phyloP scores from a whole-genome alignment of 2,329 filamentous ascomycete species.

The Aspergillus sp. region DNA sequence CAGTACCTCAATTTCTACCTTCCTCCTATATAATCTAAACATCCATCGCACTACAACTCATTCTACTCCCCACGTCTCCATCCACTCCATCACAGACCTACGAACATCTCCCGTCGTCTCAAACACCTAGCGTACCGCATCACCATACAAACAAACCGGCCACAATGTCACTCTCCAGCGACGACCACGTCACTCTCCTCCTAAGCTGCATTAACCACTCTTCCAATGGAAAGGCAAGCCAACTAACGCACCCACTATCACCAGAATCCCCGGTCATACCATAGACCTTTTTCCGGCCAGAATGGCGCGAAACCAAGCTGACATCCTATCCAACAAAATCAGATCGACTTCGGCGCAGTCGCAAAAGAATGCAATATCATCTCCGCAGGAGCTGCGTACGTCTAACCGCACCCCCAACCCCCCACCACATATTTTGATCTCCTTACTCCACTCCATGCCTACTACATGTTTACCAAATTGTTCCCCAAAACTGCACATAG shows the following conservation, averaged over 20 bases:
- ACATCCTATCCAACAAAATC: neutral
- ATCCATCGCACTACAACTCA: neutral
- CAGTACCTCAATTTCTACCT: neutral
- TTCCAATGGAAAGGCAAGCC: constrained; percentile 59
- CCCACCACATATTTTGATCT: neutral
- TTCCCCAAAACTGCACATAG: neutral
- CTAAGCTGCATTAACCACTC: constrained; percentile 65
- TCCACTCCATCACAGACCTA: neutral
- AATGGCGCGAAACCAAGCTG: neutral
- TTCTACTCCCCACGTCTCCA: neutral
- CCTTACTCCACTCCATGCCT: neutral
- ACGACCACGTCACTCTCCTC: constrained; percentile 65
- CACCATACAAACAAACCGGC: neutral
- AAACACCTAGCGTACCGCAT: neutral
- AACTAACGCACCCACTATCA: neutral
- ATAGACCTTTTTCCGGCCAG: neutral
- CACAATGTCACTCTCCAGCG: constrained; percentile 51
- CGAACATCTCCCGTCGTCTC: neutral
- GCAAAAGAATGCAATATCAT: constrained; percentile 63
- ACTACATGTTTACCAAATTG: no score
- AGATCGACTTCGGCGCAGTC: constrained; percentile 68
- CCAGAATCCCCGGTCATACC: no score
- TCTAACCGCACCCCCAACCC: constrained; percentile 22
- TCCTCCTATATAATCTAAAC: neutral
- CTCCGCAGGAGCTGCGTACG: constrained; percentile 69